phyloP scores from a whole-genome alignment of 225 moss, liverwort and hornwort genomes.

The Pseudisothecium myosuroides region DNA sequence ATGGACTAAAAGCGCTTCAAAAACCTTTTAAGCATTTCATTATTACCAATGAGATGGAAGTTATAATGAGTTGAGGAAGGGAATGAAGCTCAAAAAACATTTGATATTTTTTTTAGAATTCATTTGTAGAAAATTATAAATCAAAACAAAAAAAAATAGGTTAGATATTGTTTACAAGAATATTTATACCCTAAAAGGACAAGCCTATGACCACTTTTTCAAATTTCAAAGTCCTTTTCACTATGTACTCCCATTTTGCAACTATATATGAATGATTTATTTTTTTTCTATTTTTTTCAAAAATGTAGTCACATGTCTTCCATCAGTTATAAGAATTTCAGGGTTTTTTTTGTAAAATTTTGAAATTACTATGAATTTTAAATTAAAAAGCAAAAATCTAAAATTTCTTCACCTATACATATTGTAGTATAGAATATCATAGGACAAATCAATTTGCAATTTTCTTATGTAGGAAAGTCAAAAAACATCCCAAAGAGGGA shows the following conservation, averaged over 20 bases:
- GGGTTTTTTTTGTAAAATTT: background rate
- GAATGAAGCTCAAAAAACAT: background rate
- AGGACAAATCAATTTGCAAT: background rate
- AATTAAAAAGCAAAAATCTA: background rate
- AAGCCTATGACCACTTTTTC: background rate
- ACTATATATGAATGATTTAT: background rate
- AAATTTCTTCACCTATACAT: rapidly evolving
- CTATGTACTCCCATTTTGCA: background rate
- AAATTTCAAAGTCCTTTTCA: background rate
- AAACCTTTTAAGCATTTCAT: background rate
- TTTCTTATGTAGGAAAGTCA: background rate
- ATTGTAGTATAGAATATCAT: background rate
- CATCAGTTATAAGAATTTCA: background rate
- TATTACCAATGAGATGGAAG: background rate
- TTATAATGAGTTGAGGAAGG: rapidly evolving
- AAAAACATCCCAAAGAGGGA: background rate
- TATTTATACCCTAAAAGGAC: background rate
- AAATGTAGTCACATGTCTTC: no score
- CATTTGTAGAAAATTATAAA: background rate
- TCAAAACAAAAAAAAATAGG: background rate
- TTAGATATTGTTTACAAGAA: background rate
- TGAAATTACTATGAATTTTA: background rate
- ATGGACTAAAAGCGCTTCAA: rapidly evolving
- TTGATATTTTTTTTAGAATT: background rate
- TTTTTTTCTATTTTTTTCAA: rapidly evolving